These are phyloP conservation scores for Sordariomycetes sp. DNA, from an alignment of 2,329 filamentous ascomycete species.

Conservation along the genomic window DNA sequence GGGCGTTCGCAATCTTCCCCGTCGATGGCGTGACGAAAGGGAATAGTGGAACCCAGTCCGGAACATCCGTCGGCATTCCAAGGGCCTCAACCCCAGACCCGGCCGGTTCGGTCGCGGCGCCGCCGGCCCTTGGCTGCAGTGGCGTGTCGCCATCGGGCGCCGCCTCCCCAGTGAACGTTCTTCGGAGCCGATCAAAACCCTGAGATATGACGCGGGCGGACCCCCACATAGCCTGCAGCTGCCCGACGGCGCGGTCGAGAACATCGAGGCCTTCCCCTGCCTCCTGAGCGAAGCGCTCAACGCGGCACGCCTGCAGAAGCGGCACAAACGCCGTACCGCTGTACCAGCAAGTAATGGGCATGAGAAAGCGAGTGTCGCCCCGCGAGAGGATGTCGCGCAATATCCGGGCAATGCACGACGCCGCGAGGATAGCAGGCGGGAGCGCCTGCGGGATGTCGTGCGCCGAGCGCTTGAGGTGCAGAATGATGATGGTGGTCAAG, in stretches of 20 bases:
- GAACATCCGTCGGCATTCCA: constrained; percentile 7
- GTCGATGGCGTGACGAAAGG: constrained; percentile 21
- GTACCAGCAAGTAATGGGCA: constrained; percentile 32
- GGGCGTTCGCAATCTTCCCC: constrained; percentile 14
- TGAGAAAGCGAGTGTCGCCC: constrained; percentile 26
- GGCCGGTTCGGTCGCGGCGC: neutral
- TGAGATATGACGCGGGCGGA: constrained; percentile 21
- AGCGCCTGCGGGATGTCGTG: constrained; percentile 24
- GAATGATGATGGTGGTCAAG: constrained; percentile 26
- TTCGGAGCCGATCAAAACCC: constrained; percentile 17
- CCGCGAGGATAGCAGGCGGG: constrained; percentile 23
- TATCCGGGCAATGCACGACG: constrained; percentile 25
- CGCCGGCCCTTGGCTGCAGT: no score
- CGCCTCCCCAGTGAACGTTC: neutral
- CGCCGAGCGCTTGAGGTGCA: constrained; percentile 22
- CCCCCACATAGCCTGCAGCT: constrained; percentile 23
- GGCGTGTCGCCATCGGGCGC: neutral
- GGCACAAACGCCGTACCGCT: constrained; percentile 28
- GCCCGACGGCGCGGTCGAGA: constrained; percentile 17
- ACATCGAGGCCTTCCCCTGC: constrained; percentile 22
- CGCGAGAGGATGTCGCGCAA: constrained; percentile 25
- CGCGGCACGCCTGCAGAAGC: constrained; percentile 23
- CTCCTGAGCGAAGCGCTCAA: constrained; percentile 16
- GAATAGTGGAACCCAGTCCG: constrained; percentile 22
- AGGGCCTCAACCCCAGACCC: neutral